A percentile compares a stretch with the other conserved stretches of the same genome.
Evolutionary conservation across 176 grass and related monocot species (phyloP).

Genomic region (Secale cereale): DNA sequence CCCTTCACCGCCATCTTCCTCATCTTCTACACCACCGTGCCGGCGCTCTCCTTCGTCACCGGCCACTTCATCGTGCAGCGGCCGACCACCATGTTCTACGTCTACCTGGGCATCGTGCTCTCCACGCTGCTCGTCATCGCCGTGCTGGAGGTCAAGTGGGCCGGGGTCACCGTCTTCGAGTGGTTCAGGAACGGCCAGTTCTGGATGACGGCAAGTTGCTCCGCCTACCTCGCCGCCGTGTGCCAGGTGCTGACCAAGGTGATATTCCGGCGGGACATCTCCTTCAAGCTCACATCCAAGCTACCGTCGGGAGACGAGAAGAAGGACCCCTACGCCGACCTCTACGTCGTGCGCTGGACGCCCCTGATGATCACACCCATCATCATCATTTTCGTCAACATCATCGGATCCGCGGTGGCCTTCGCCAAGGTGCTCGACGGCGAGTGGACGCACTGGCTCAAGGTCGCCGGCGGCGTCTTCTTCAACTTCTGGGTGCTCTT

Average conservation of each 20-base stretch:
- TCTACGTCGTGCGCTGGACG: slow-evolving; percentile 75
- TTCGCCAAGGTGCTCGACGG: slow-evolving; percentile 81
- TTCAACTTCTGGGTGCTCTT: slow-evolving; percentile 98
- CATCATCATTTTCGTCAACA: slow-evolving; percentile 75
- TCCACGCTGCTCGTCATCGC: slow-evolving; percentile 66
- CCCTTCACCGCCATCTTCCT: slow-evolving; percentile 97
- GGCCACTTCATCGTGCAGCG: slow-evolving; percentile 90
- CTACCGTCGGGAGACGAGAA: slow-evolving; percentile 66
- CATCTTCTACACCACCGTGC: slow-evolving; percentile 87
- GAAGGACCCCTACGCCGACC: slow-evolving; percentile 87
- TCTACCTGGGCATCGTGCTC: slow-evolving; percentile 69
- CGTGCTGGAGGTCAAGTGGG: slow-evolving; percentile 87
- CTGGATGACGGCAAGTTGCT: slow-evolving; percentile 90
- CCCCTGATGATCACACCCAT: slow-evolving; percentile 69
- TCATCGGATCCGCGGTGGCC: slow-evolving; percentile 74
- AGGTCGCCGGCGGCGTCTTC: slow-evolving; percentile 81
- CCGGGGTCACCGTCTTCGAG: slow-evolving; percentile 75
- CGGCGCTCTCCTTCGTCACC: slow-evolving; percentile 79
- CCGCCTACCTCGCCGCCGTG: slow-evolving; percentile 80
- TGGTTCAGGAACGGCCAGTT: slow-evolving; percentile 96
- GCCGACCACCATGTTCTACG: slow-evolving; percentile 82
- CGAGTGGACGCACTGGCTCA: slow-evolving; percentile 80
- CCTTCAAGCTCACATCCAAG: slow-evolving; percentile 79
- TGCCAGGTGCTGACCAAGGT: slow-evolving; percentile 81
- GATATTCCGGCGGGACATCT: slow-evolving; percentile 74